Percentiles rank a stretch among this genome's conserved stretches.
phyloP scores from a whole-genome alignment of 371 early-diverging fungal species.

The Nematocida minor region DNA sequence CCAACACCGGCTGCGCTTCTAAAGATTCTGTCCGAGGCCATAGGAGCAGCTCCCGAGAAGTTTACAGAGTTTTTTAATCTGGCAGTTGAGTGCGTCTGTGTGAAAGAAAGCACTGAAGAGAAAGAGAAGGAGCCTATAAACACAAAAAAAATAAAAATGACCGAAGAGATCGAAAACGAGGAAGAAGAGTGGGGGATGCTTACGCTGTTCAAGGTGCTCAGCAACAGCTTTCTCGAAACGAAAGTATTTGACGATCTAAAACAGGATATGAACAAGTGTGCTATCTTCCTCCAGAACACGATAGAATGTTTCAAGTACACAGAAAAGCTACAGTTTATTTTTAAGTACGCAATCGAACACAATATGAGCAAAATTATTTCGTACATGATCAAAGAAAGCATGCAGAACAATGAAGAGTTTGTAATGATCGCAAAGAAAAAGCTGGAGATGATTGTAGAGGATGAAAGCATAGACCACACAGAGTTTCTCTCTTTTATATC shows the following conservation, averaged over 20 bases:
- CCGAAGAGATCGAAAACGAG: constrained; percentile 5
- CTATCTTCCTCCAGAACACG: constrained; percentile 19
- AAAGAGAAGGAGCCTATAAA: background rate
- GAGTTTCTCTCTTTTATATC: background rate
- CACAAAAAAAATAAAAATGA: constrained; percentile 11
- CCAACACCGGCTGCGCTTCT: background rate
- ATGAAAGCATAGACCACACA: constrained; percentile 12
- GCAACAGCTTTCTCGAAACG: constrained; percentile 23
- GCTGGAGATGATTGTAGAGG: background rate
- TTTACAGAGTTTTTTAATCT: constrained; percentile 19
- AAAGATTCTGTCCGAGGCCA: background rate
- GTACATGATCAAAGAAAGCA: background rate
- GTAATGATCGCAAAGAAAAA: constrained; percentile 1
- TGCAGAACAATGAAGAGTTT: constrained; percentile 13
- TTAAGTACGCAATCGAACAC: constrained; percentile 5
- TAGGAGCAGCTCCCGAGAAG: background rate
- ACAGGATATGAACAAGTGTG: background rate
- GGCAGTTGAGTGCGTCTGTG: constrained; percentile 5
- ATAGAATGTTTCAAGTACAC: constrained; percentile 5
- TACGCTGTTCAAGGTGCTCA: constrained; percentile 11
- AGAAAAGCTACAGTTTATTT: constrained; percentile 5
- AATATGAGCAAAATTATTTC: background rate
- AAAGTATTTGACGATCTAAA: constrained; percentile 12
- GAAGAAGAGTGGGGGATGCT: constrained; percentile 40
- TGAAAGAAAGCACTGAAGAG: background rate